phyloP scores from a whole-genome alignment of 2,329 filamentous ascomycete genomes.

The Neofusicoccum laricinum region DNA sequence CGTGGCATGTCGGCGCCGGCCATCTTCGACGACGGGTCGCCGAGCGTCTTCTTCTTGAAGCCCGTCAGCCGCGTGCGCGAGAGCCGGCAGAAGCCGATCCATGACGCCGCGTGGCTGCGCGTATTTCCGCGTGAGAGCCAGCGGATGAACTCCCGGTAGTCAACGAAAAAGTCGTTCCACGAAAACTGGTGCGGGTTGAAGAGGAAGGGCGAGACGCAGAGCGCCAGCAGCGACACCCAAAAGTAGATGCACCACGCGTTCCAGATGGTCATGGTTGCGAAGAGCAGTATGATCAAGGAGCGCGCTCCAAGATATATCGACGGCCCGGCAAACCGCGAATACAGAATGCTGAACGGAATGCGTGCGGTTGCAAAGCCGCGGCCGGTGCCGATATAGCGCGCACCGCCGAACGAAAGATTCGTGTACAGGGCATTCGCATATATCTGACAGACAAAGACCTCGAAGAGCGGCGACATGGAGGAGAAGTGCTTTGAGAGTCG shows the following conservation, averaged over 20 bases:
- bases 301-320: slow-evolving; percentile 94
- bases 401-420: slow-evolving; percentile 92
- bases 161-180: slow-evolving; percentile 99
- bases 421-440: slow-evolving; percentile 95
- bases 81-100: slow-evolving; percentile 94
- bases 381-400: slow-evolving; percentile 96
- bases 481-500: slow-evolving; percentile 94
- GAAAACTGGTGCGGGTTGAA: slow-evolving; percentile 99
- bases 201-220: slow-evolving; percentile 89
- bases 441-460: slow-evolving; percentile 98
- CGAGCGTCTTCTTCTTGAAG: slow-evolving; percentile 94
- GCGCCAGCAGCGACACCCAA: slow-evolving; percentile 86
- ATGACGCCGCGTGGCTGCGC: slow-evolving; percentile 88
- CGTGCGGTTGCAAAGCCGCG: slow-evolving; percentile 98
- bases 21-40: slow-evolving; percentile 88
- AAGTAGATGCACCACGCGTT: slow-evolving; percentile 87
- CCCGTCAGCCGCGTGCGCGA: slow-evolving; percentile 94
- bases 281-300: slow-evolving; percentile 88
- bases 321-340: slow-evolving; percentile 92
- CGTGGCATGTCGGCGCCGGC: slow-evolving; percentile 82
- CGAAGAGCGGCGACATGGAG: slow-evolving; percentile 92
- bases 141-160: slow-evolving; percentile 95
- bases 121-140: slow-evolving; percentile 98
- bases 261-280: slow-evolving; percentile 90
- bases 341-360: slow-evolving; percentile 94